phyloP scores from a whole-genome alignment of 2,329 filamentous ascomycete species.

The Trichoderma harzianum region DNA sequence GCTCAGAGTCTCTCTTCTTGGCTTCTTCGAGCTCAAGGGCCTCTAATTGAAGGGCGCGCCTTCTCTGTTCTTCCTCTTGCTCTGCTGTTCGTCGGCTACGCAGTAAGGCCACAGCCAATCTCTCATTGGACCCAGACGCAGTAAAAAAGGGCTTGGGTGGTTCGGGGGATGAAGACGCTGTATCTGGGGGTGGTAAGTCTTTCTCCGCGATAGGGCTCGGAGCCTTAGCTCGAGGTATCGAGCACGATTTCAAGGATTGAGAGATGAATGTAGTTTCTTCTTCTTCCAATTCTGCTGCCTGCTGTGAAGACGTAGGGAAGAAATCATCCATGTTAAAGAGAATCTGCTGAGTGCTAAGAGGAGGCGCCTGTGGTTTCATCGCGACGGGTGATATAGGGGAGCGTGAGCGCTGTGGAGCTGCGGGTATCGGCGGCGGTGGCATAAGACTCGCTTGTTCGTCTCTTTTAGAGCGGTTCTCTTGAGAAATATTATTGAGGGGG shows the following conservation, averaged over 20 bases:
- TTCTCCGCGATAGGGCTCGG: slow-evolving; percentile 13
- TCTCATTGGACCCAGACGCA: slow-evolving; percentile 35
- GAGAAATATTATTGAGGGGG: background rate
- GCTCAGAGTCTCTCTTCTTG: background rate
- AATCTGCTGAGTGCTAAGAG: slow-evolving; percentile 51
- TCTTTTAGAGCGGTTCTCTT: background rate
- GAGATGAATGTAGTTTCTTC: slow-evolving; percentile 16
- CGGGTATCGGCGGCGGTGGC: slow-evolving; percentile 6
- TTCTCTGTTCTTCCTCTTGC: slow-evolving; percentile 29
- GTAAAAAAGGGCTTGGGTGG: slow-evolving; percentile 35
- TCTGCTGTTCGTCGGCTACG: slow-evolving; percentile 36
- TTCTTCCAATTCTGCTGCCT: slow-evolving; percentile 50
- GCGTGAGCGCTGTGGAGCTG: slow-evolving; percentile 14
- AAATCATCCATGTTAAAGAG: slow-evolving; percentile 51
- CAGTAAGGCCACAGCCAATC: slow-evolving; percentile 33
- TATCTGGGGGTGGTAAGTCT: background rate
- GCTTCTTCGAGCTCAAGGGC: slow-evolving; percentile 13
- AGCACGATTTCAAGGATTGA: background rate
- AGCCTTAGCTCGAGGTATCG: slow-evolving; percentile 4
- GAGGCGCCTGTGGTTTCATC: slow-evolving; percentile 27
- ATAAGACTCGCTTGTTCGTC: background rate
- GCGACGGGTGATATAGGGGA: slow-evolving; percentile 21
- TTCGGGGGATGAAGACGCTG: slow-evolving; percentile 15
- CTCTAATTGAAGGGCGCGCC: slow-evolving; percentile 26
- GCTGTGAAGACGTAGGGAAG: slow-evolving; percentile 55